A percentile compares a stretch with the other conserved stretches of the same genome.
Conservation (phyloP, 164 flowering plant species). For the Liquidambar formosana region DNA sequence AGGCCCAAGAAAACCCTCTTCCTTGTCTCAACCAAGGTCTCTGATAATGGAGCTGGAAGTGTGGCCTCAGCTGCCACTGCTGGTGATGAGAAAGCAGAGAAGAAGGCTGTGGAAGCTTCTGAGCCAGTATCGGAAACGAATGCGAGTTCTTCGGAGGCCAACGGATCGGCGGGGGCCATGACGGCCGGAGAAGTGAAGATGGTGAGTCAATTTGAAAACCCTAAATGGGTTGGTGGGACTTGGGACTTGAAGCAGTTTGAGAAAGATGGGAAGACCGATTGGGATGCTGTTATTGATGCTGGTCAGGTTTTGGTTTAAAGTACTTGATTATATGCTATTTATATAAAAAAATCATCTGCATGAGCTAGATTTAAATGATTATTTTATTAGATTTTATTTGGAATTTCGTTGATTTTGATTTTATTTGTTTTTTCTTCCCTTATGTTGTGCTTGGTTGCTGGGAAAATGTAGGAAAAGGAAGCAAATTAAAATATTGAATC, state of each 20-base stretch:
- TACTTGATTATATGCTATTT: neutral
- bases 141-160: conserved; percentile 26
- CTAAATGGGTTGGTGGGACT: conserved; percentile 83
- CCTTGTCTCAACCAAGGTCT: conserved; percentile 19
- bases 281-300: conserved; percentile 97
- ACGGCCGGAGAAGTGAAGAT: conserved; percentile 17
- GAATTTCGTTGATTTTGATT: neutral
- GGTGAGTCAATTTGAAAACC: conserved; percentile 50
- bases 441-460: conserved; percentile 9
- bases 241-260: conserved; percentile 90
- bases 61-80: conserved; percentile 36
- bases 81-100: conserved; percentile 30
- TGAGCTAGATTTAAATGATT: too few relatives aligned
- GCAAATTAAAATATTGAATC: neutral
- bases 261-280: conserved; percentile 72
- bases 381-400: neutral
- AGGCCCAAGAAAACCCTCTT: conserved; percentile 22
- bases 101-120: conserved; percentile 17
- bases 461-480: neutral
- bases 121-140: conserved; percentile 21
- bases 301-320: conserved; percentile 39
- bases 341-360: too few relatives aligned
- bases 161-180: conserved; percentile 35
- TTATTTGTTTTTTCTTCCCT: neutral
- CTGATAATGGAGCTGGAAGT: conserved; percentile 61